Evolutionary conservation across 2,329 filamentous ascomycete species (phyloP), one percentile per base, ranked within the genome.

Genomic region (Diaporthe ampelina): DNA sequence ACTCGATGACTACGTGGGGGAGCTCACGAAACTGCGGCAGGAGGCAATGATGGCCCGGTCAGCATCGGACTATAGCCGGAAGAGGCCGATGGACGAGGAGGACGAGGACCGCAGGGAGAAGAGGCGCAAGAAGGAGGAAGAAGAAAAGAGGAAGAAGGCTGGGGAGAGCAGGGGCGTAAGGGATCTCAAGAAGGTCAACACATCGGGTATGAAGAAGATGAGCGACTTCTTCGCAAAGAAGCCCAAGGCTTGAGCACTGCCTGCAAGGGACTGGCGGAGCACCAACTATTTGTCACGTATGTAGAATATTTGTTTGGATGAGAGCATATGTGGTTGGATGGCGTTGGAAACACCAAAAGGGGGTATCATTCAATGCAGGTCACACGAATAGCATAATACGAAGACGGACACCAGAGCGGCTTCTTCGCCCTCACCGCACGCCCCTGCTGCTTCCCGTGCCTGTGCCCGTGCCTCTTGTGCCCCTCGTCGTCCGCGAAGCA

Each of bases 191-290:
- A 99, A 98, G 85, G 96, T 95, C 63, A 94, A 98, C 84, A 95
- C 93, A 0, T 91, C 85, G 29, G 97, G 97, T 1, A 99, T 99
- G 97, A 97, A 94, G 89, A 99, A 98, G 87, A 90, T 99, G 90
- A 98, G 94, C 81, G 90, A 92, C 76, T 99, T 99, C 85, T 99
- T 99, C 83, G 91, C 91, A 75, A 97, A 96, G 85, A 90, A 89
- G 76, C 81, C 74, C 1, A 76, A 74, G 40, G 76, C 78, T 29
- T 75, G 24, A 59, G 21, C 69, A 58, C 26, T 56, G n/a, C 48
- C 32, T 57, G 29, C 48, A 58, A 76, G 67, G 70, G 56, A 74
- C 43, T 56, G 65, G 63, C 54, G 61, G 76, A 61, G 40, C 17
- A 52, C 48, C 10, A 26, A 15, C 4, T 9, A 24, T 24, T 15